Conservation (phyloP, 1,284 basidiomycete genomes). For the Phaffia rhodozyma region DNA sequence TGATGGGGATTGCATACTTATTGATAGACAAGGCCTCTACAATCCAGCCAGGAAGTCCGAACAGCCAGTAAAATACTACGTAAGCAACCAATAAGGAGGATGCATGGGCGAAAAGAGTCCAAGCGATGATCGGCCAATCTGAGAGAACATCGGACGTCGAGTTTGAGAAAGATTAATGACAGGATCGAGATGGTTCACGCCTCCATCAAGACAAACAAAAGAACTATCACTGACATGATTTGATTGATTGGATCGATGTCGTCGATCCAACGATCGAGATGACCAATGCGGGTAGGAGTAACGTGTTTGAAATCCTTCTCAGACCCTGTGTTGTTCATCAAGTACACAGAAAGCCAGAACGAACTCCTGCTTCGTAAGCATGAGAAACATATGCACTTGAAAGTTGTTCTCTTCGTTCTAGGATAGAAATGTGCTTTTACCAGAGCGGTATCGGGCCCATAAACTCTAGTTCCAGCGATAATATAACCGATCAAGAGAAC, state of each 20-base stretch:
- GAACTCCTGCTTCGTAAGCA: neutral
- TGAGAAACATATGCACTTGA: conserved; percentile 7
- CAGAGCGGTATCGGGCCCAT: neutral
- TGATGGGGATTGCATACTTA: conserved; percentile 25
- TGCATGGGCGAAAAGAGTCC: conserved; percentile 27
- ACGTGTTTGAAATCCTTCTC: conserved; percentile 18
- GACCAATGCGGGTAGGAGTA: conserved; percentile 27
- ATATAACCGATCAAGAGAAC: conserved; percentile 30
- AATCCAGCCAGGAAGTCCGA: conserved; percentile 26
- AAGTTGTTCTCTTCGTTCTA: neutral
- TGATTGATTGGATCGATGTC: conserved; percentile 22
- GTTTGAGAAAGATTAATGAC: neutral
- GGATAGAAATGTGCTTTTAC: neutral
- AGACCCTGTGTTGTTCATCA: neutral
- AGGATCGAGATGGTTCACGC: neutral
- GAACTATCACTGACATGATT: conserved; percentile 22
- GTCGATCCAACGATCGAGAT: conserved; percentile 28
- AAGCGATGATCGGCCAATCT: conserved; percentile 29
- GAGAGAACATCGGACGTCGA: neutral
- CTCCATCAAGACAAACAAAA: neutral
- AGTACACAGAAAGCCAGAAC: conserved; percentile 19
- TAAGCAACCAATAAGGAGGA: conserved; percentile 23
- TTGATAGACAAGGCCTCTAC: conserved; percentile 27
- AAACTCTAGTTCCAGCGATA: conserved; percentile 20
- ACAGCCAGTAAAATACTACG: conserved; percentile 22